These are phyloP conservation scores for Curvularia hawaiiensis DNA, from an alignment of 2,329 filamentous ascomycete genomes.

Conservation along the genomic window DNA sequence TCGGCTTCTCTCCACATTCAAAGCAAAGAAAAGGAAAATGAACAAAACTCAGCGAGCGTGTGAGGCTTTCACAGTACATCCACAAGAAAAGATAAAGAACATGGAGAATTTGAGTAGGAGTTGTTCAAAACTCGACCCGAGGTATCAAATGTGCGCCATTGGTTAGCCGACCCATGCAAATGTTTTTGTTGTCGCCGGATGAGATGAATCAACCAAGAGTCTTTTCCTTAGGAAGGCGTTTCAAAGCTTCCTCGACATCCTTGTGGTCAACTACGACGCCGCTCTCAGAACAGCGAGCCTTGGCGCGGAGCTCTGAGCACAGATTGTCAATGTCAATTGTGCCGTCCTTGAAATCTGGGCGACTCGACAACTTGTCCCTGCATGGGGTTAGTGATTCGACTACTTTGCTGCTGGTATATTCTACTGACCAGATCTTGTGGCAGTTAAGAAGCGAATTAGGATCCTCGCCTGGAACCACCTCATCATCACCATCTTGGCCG, in stretches of 20 bases:
- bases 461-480: conserved; percentile 64
- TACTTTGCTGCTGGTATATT: neutral
- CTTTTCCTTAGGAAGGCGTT: conserved; percentile 49
- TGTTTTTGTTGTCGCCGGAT: neutral
- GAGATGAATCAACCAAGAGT: conserved; percentile 6
- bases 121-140: neutral
- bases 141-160: conserved; percentile 9
- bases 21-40: neutral
- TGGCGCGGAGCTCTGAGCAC: conserved; percentile 90
- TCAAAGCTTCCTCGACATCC: conserved; percentile 74
- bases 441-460: conserved; percentile 74
- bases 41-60: neutral
- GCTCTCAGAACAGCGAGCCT: conserved; percentile 91
- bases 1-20: neutral
- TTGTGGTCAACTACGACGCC: conserved; percentile 88
- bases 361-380: conserved; percentile 89
- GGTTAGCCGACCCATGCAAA: conserved; percentile 9
- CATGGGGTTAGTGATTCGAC: conserved; percentile 37
- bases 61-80: neutral
- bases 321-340: conserved; percentile 93
- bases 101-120: neutral
- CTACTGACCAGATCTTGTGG: conserved; percentile 87
- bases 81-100: neutral
- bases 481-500: conserved; percentile 72
- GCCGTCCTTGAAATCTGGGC: conserved; percentile 84